Evolutionary conservation across 176 grass and related monocot species (phyloP), one percentile per base, ranked within the genome.

Genomic region (Oryza glumipatula): DNA sequence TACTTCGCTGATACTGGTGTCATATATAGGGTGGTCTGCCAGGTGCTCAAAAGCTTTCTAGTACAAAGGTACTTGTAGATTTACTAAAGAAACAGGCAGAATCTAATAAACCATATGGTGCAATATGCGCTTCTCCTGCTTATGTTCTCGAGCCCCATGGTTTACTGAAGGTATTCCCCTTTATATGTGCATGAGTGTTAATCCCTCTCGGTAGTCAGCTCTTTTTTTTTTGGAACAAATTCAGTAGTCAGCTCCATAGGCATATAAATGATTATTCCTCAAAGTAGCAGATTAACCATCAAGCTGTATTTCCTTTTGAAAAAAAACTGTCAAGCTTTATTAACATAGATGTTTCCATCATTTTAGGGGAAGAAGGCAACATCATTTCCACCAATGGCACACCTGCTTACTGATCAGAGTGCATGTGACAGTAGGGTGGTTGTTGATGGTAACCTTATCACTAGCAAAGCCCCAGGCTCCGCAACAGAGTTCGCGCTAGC

Each of bases 61-160:
- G 78, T 71, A 94, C 89, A 81, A 67, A 88, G 70, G 87, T 89
- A 28, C 88, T 98, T 66, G 65, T 94, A 48, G 73, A 82, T 87
- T 87, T 95, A 54, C 80, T 98, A 17, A 94, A 90, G 39, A 95
- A 92, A 64, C 93, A 98, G 36, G 91, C 81, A 26, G 76, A 89
- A 68, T 90, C 80, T 17, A 82, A 77, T 80, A 92, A 90, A 86
- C 87, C 85, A 26, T 98, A 93, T 85, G 96, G 91, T 45, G 96
- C 96, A 77, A 98, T 98, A 83, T 94, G 96, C 81, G 91, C 86
- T 21, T 98, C 96, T 76, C 93, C 93, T 63, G 88, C 93, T 56
- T 85, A 95, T 63, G 93, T 89, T 38, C 93, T 98, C 9, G 74
- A 95, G 74, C 79, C 93, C 67, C 88, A 92, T 9, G 91, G 96